A percentile compares a stretch with the other conserved stretches of the same genome.
phyloP scores from a whole-genome alignment of 2,329 filamentous ascomycete genomes.

The Periconia sp. region DNA sequence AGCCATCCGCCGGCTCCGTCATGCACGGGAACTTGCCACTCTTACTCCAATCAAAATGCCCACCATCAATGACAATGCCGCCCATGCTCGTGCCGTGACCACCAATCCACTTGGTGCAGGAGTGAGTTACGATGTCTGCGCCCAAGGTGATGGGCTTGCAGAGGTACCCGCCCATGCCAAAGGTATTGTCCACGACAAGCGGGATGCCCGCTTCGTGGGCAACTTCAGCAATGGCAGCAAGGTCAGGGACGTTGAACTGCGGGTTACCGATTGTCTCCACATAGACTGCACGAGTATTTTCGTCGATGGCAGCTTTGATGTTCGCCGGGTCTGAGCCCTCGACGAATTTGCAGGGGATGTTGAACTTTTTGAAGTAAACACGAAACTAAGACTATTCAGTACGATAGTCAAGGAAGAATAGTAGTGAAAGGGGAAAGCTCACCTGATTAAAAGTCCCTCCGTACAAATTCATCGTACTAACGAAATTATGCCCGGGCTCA shows the following conservation, averaged over 20 bases:
- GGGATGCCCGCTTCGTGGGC: slow-evolving; percentile 26
- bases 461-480: slow-evolving; percentile 47
- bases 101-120: slow-evolving; percentile 39
- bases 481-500: slow-evolving; percentile 46
- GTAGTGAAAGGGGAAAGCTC: too few relatives aligned
- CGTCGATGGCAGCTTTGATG: slow-evolving; percentile 22
- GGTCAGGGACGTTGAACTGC: slow-evolving; percentile 27
- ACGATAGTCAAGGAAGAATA: too few relatives aligned
- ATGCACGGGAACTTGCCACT: slow-evolving; percentile 28
- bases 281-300: slow-evolving; percentile 26
- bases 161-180: slow-evolving; percentile 31
- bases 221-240: slow-evolving; percentile 22
- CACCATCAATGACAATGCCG: slow-evolving; percentile 33
- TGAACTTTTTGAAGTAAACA: slow-evolving; percentile 47
- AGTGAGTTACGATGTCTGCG: slow-evolving; percentile 33
- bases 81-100: slow-evolving; percentile 36
- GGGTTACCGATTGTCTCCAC: slow-evolving; percentile 33
- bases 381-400: too few relatives aligned
- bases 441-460: slow-evolving; percentile 48
- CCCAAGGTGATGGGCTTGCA: slow-evolving; percentile 27
- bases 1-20: slow-evolving; percentile 27
- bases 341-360: slow-evolving; percentile 48
- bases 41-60: slow-evolving; percentile 32
- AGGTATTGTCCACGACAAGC: slow-evolving; percentile 33
- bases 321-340: slow-evolving; percentile 30